These are phyloP conservation scores for Allium sativum DNA, from an alignment of 106 monocot genomes.

Conservation along the genomic window DNA sequence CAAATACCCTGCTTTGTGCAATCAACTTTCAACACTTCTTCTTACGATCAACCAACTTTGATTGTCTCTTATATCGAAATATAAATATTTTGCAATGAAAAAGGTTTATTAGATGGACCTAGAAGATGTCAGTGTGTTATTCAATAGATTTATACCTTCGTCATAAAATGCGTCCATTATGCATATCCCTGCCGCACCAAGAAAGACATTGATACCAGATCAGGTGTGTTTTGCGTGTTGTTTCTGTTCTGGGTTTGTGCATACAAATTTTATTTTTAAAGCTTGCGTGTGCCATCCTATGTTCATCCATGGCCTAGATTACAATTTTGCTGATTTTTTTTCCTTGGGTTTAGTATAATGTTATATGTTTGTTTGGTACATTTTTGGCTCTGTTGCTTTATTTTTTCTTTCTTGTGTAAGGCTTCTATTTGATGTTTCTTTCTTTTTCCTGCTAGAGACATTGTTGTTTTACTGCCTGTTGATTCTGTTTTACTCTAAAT, in stretches of 20 bases:
- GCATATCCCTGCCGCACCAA: neutral
- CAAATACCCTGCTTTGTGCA: too few species aligned
- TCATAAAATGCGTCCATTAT: conserved; percentile 3
- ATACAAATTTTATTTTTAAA: neutral
- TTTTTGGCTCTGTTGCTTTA: neutral
- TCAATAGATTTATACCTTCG: conserved; percentile 13
- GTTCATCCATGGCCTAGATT: conserved; percentile 1
- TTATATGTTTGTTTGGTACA: neutral
- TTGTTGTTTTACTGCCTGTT: too few species aligned
- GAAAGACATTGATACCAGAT: neutral
- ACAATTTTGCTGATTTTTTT: conserved; percentile 9
- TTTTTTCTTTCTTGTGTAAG: neutral
- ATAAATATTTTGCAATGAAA: conserved; percentile 6
- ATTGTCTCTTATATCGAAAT: too few species aligned
- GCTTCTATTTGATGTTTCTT: neutral
- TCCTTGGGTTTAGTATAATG: neutral
- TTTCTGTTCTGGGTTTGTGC: too few species aligned
- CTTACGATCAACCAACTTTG: too few species aligned
- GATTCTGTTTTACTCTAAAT: too few species aligned
- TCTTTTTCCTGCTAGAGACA: too few species aligned
- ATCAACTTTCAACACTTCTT: too few species aligned
- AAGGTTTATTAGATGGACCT: neutral
- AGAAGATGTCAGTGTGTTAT: conserved; percentile 38
- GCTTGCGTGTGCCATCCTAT: neutral
- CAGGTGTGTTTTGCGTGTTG: neutral